A percentile compares a stretch with the other conserved stretches of the same genome.
phyloP scores from a whole-genome alignment of 345 rosid species.

The Rhizophora apiculata region DNA sequence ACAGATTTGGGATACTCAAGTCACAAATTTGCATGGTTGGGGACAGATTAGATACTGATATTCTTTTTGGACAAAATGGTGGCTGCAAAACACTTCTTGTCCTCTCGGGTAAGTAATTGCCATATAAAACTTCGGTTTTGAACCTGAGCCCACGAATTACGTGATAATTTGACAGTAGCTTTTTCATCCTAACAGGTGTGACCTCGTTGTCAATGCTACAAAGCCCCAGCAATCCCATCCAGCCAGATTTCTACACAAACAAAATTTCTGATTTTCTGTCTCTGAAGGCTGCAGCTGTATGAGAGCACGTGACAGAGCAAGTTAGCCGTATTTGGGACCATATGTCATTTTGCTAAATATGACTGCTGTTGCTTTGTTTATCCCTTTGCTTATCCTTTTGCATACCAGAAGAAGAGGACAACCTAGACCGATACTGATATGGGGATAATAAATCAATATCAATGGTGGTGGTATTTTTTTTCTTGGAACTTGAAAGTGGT shows the following conservation, averaged over 20 bases:
- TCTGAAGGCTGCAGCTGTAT: constrained; percentile 66
- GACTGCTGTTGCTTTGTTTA: background rate
- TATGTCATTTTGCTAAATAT: background rate
- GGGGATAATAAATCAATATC: no score
- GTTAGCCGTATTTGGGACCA: background rate
- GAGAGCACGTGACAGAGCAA: constrained; percentile 25
- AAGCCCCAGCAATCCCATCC: constrained; percentile 23
- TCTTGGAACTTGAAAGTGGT: no score
- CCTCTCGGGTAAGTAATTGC: constrained; percentile 23
- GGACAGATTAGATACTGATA: constrained; percentile 35
- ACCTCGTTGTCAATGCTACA: constrained; percentile 28
- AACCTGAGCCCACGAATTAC: background rate
- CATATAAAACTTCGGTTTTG: background rate
- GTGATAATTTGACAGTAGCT: background rate
- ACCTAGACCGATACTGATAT: no score
- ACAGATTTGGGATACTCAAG: constrained; percentile 79
- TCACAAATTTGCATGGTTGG: constrained; percentile 37
- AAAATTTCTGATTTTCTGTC: constrained; percentile 30
- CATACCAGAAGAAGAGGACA: background rate
- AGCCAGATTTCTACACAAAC: constrained; percentile 35
- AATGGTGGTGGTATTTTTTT: no score
- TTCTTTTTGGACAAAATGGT: constrained; percentile 34
- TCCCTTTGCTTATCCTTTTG: background rate
- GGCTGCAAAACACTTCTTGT: constrained; percentile 37
- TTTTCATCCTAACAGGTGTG: constrained; percentile 20